Base-by-base conservation (phyloP, 139 green algal genomes). In the Tetraselmis striata region DNA sequence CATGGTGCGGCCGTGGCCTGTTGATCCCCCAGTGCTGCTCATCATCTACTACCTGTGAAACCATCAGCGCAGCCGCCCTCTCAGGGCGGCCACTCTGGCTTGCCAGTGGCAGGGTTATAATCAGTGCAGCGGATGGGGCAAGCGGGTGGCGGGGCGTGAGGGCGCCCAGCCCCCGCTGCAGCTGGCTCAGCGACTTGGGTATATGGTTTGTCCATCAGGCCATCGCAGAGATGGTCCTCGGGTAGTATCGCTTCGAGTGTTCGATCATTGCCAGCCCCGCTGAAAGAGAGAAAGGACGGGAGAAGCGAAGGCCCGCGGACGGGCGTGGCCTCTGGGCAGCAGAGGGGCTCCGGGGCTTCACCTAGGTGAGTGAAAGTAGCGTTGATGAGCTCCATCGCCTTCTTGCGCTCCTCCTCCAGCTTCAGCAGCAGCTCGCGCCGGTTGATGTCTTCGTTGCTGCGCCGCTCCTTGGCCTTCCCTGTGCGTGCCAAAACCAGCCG, bases 401-500 rank as follows among this genome's bases (percentile, higher is more conserved):
- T 92, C 83, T 94, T 90, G 1, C 86, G 89, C 75, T 97, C 93
- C 83, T 93, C 91, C 26, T 94, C 88, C 29, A 92, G 58, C 77
- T 91, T 88, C 29, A 91, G 76, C 76, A 87, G 31, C 80, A 94
- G 83, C 84, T 90, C 84, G 29, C 91, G 84, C 5, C 95, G 84
- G 91, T 98, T 97, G 58, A 99, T 90, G 87, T 99, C 97, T 86
- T 98, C 96, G 85, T 98, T 99, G 82, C 94, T 89, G 0, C 96
- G 87, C 25, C 90, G 87, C 89, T 99, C 97, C 80, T 91, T 88
- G 30, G 93, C 93, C 32, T 30, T 59, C 27, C 81, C 81, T 32
- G 74, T 18, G n/a, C n/a, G n/a, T n/a, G n/a, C n/a, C n/a, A 23
- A 75, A 75, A 75, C 22, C 18, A 18, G 23, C 23, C 18, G 22